phyloP scores from a whole-genome alignment of 73 alveolate genomes.

The Effrenium voratum region DNA sequence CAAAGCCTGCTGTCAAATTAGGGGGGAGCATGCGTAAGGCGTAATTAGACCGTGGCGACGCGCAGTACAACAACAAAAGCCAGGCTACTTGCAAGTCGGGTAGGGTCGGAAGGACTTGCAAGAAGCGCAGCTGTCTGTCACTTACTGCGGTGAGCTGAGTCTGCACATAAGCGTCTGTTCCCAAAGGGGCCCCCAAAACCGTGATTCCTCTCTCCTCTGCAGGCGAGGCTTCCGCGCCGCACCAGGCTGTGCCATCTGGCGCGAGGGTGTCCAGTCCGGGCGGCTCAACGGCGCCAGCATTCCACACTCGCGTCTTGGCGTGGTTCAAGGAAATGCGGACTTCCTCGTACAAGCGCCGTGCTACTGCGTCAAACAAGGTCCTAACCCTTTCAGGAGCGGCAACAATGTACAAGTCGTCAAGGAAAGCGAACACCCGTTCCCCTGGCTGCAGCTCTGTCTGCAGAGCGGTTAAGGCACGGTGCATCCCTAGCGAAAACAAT shows the following conservation, averaged over 20 bases:
- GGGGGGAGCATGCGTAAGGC: too few relatives aligned
- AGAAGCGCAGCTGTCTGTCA: too few relatives aligned
- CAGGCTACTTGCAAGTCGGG: too few relatives aligned
- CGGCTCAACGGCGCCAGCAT: not conserved
- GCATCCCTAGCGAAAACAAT: not conserved
- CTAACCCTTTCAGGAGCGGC: not conserved
- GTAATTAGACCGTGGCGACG: too few relatives aligned
- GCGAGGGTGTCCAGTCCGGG: not conserved
- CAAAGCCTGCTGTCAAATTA: too few relatives aligned
- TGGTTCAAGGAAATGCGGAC: not conserved
- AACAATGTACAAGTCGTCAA: not conserved
- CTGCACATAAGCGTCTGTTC: too few relatives aligned
- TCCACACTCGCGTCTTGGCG: not conserved
- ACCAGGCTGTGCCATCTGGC: not conserved
- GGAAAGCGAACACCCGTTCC: not conserved
- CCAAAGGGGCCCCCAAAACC: too few relatives aligned
- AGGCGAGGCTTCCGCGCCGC: not conserved
- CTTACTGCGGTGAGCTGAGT: too few relatives aligned
- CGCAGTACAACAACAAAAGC: too few relatives aligned
- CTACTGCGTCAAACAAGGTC: not conserved
- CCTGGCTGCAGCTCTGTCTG: not conserved
- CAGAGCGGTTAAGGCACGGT: not conserved
- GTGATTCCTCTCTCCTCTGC: too few relatives aligned
- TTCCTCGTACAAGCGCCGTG: not conserved
- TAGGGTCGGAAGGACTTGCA: too few relatives aligned